Evolutionary conservation across 2,329 filamentous ascomycete genomes (phyloP), one percentile per base, ranked within the genome.

Genomic region (Diaporthe eres): DNA sequence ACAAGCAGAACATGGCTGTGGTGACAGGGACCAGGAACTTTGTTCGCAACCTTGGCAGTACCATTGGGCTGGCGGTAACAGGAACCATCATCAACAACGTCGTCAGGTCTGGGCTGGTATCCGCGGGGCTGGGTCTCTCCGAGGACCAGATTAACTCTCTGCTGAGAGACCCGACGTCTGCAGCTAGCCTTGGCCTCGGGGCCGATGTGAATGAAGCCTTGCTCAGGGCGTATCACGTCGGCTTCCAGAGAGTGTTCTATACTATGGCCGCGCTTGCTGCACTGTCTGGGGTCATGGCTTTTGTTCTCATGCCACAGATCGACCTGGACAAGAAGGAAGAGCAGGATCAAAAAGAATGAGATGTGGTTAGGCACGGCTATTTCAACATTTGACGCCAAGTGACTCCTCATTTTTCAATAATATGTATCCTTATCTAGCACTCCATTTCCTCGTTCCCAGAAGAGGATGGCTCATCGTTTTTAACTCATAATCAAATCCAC

Each of bases 1-100:
- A 39, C 51, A n/a, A 71, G 47, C 28, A 60, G 44, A 58, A 78
- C 67, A 74, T 71, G 74, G 77, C 77, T 4, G 77, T 78, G 10
- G 77, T 74, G 8, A 78, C 77, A 3, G 72, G 75, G 9, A 72
- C 70, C 2, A 71, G 77, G 34, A 78, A 78, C 17, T 75, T 78
- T 22, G 31, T 76, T 28, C 75, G 76, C 3, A 55, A 74, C 28
- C 49, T 78, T 22, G 75, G 76, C 5, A 71, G 63, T 19, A 77
- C 72, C 2, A 60, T 77, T 4, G 75, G 75, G 7, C 47, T 74
- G 47, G 71, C 75, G 19, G 61, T 67, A 3, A 67, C 61, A 2
- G 61, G 61, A 2, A 74, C 68, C 17, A 37, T 67, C 25, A 51
- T 74, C 9, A 74, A 72, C 47, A 74, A 74, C n/a, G 57, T 51